Evolutionary conservation across 805 yeast species (phyloP), one percentile per base, ranked within the genome.

Genomic region (Tetrapisispora fleetii): DNA sequence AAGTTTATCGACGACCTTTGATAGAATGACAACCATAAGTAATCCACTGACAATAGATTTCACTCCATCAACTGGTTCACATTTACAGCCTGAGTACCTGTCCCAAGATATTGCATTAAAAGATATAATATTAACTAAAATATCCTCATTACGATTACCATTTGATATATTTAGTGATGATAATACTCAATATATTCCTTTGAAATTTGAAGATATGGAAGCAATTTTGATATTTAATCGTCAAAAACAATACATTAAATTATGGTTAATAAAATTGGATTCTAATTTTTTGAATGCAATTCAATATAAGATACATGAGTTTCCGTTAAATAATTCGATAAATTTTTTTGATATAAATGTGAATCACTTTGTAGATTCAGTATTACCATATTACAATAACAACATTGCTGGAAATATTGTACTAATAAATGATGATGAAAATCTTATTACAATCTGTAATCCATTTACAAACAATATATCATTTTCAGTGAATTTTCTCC

Each of bases 51-150:
- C 46, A n/a, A 52, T 56, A 56, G 67, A 55, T 50, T 59, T 48
- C 53, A 58, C 42, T 42, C 60, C 45, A 60, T 73, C 8, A 37
- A 36, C 57, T n/a, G 40, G 48, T 4, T 49, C 51, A 28, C 58
- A 52, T 42, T 11, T 45, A 22, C 52, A 41, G 14, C 48, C 50
- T n/a, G 58, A 48, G 6, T 9, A 40, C 27, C 37, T 52, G 1
- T 44, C 45, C 30, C 56, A 57, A 37, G 67, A 74, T 0, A 73
- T 75, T 17, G 60, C 70, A 0, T 65, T 80, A 37, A 85, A 83
- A 55, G 95, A 87, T 60, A 74, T 83, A 57, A 80, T 83, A n/a
- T 67, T 86, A 51, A 79, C 89, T 0, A 77, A 75, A 57, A 63
- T 85, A 2, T 80, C 79, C 17, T 63, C 76, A 0, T 58, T 67